Conservation (phyloP, 208 protist species). For the Leishmania tarentolae region DNA sequence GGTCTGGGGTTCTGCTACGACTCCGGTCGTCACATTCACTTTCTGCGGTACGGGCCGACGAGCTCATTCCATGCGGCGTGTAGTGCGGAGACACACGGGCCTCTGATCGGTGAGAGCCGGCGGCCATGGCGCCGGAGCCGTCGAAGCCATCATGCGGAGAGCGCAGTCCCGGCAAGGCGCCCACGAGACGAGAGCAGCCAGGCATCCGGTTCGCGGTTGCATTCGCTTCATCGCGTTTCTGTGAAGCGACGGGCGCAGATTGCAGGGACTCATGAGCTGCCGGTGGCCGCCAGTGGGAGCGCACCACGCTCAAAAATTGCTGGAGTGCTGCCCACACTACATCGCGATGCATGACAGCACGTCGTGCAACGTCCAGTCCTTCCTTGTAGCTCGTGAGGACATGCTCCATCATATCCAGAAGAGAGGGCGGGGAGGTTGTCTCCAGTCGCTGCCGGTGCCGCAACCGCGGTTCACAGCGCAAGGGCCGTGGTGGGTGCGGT, state of each 20-base stretch:
- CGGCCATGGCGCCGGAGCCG: not conserved
- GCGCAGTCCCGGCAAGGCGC: not conserved
- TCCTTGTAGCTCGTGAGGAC: conserved; percentile 12
- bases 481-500: not conserved
- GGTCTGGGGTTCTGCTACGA: not conserved
- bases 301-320: conserved; percentile 24
- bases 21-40: not conserved
- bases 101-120: not conserved
- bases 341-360: conserved; percentile 27
- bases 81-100: not conserved
- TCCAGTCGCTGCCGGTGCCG: not conserved
- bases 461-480: not conserved
- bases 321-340: conserved; percentile 33
- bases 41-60: not conserved
- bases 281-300: not conserved
- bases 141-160: not conserved
- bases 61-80: not conserved
- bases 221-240: not conserved
- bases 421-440: not conserved
- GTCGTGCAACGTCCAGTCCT: conserved; percentile 6
- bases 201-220: not conserved
- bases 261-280: not conserved
- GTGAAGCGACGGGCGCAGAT: not conserved
- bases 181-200: not conserved
- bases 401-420: not conserved